Percentiles rank a stretch among this genome's conserved stretches.
phyloP scores from a whole-genome alignment of 306 rosid genomes.

The Quercus mongolica region DNA sequence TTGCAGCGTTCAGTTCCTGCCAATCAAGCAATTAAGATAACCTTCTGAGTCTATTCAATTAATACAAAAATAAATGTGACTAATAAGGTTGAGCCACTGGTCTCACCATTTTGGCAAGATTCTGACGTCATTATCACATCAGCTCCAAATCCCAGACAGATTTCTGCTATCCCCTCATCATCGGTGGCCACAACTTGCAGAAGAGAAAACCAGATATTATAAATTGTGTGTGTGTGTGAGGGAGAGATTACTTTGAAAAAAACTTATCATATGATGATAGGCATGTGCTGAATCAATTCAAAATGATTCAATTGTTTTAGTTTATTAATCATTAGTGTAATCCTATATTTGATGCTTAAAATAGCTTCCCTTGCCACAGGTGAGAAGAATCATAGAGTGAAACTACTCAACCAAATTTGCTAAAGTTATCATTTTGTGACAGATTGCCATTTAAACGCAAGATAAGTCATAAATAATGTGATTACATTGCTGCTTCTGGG shows the following conservation, averaged over 20 bases:
- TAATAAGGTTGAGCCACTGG: constrained; percentile 1
- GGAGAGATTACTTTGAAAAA: not conserved
- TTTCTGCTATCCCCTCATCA: constrained; percentile 75
- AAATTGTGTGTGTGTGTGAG: not conserved
- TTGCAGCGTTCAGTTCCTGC: constrained; percentile 90
- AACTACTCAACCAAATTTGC: not conserved
- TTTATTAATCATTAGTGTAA: too few relatives aligned
- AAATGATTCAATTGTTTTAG: too few relatives aligned
- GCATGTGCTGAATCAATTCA: not conserved
- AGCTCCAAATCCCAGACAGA: constrained; percentile 87
- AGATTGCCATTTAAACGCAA: not conserved
- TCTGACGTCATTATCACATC: constrained; percentile 94
- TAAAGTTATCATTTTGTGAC: not conserved
- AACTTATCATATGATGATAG: not conserved
- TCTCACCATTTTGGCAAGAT: constrained; percentile 74
- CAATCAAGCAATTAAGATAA: constrained; percentile 13
- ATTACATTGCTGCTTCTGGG: not conserved
- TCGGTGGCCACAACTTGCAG: constrained; percentile 91
- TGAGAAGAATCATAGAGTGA: not conserved
- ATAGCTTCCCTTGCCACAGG: not conserved
- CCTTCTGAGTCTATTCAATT: not conserved
- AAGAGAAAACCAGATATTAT: constrained; percentile 13
- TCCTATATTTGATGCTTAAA: not conserved
- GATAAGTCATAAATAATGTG: not conserved
- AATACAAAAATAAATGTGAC: not conserved